These are phyloP conservation scores for Phytopythium helicoides DNA, from an alignment of 352 stramenopile genomes.

Conservation along the genomic window DNA sequence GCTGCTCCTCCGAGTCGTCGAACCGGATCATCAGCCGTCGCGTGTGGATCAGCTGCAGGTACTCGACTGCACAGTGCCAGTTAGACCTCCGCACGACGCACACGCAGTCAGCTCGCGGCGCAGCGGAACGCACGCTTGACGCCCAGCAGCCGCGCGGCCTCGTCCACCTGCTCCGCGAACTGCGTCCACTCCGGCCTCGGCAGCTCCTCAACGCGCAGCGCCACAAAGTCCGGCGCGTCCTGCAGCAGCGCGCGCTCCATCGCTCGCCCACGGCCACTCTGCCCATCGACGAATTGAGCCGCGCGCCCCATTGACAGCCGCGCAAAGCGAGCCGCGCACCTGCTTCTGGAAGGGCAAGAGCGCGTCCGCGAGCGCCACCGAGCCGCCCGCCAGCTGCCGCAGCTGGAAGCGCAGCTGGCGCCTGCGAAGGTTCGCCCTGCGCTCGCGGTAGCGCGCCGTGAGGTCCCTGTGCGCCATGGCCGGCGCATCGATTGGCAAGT, in stretches of 20 bases:
- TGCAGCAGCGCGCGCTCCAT: conserved; percentile 71
- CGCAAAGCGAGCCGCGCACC: no score
- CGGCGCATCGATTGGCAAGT: neutral
- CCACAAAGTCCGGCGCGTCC: conserved; percentile 39
- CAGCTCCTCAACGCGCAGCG: conserved; percentile 24
- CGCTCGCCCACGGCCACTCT: conserved; percentile 44
- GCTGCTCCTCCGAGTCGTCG: conserved; percentile 55
- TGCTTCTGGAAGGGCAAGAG: conserved; percentile 55
- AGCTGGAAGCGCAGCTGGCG: conserved; percentile 60
- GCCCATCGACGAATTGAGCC: no score
- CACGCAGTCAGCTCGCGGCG: neutral
- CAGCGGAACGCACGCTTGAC: conserved; percentile 50
- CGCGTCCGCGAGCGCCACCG: conserved; percentile 27
- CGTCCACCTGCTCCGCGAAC: conserved; percentile 62
- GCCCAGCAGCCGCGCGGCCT: conserved; percentile 59
- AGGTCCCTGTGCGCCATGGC: conserved; percentile 66
- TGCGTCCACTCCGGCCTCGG: conserved; percentile 59
- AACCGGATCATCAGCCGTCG: conserved; percentile 82
- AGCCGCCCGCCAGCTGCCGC: conserved; percentile 35
- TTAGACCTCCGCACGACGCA: no score
- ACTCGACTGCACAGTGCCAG: conserved; percentile 50
- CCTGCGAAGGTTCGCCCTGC: conserved; percentile 44
- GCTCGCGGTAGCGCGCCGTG: conserved; percentile 40
- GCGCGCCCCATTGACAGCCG: no score
- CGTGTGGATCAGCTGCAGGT: conserved; percentile 77